Percentiles rank a stretch among this genome's conserved stretches.
Conservation (phyloP, 2,329 filamentous ascomycete genomes). For the Gaeumannomyces sp. region DNA sequence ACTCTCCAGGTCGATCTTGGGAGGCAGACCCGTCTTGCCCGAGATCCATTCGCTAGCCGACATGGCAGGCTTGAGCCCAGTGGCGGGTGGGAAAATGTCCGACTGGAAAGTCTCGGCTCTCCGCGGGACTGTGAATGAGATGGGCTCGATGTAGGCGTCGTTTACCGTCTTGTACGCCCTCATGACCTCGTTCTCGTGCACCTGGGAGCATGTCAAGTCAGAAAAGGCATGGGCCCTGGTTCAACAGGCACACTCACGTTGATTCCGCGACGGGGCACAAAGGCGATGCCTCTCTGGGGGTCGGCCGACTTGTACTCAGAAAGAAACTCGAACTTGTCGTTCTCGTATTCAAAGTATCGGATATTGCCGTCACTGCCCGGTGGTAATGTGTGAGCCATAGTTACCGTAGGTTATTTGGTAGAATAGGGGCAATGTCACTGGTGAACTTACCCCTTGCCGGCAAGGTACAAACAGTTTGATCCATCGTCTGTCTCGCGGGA, state of each 20-base stretch:
- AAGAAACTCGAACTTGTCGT: conserved; percentile 97
- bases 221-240: background rate
- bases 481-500: conserved; percentile 65
- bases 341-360: conserved; percentile 96
- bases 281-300: conserved; percentile 89
- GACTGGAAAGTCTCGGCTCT: conserved; percentile 93
- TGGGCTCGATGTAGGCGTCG: conserved; percentile 88
- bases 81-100: conserved; percentile 88
- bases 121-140: conserved; percentile 94
- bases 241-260: conserved; percentile 52
- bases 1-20: conserved; percentile 91
- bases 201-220: conserved; percentile 34
- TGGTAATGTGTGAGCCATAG: conserved; percentile 13
- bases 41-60: conserved; percentile 76
- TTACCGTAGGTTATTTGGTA: background rate
- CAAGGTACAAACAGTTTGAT: conserved; percentile 90
- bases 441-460: conserved; percentile 78
- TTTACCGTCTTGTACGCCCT: conserved; percentile 96
- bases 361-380: conserved; percentile 83
- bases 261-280: conserved; percentile 89
- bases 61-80: conserved; percentile 73
- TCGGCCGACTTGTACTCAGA: conserved; percentile 97
- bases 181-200: conserved; percentile 95
- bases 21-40: conserved; percentile 76
- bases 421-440: background rate